A percentile compares a stretch with the other conserved stretches of the same genome.
These are phyloP conservation scores for Leccinum huronense DNA, from an alignment of 1,284 basidiomycete species.

Conservation along the genomic window DNA sequence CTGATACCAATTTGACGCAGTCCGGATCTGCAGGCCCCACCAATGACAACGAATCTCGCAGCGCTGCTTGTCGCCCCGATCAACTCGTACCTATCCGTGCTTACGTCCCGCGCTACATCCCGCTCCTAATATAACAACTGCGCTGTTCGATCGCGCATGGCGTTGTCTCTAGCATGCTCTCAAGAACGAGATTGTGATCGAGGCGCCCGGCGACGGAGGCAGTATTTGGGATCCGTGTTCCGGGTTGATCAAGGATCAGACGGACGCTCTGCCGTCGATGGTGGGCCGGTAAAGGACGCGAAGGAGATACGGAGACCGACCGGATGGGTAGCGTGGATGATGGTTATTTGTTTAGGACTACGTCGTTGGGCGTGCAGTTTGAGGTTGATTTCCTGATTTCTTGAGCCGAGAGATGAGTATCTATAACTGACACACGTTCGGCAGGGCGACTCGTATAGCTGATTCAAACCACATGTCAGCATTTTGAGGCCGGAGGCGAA, in stretches of 20 bases:
- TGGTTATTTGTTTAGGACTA: conserved; percentile 84
- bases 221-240: conserved; percentile 93
- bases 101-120: conserved; percentile 76
- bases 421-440: conserved; percentile 1
- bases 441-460: conserved; percentile 47
- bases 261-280: conserved; percentile 51
- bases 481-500: conserved; percentile 89
- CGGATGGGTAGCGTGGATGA: conserved; percentile 96
- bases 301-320: conserved; percentile 58
- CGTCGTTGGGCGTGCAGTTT: conserved; percentile 82
- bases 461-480: conserved; percentile 81
- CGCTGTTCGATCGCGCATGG: conserved; percentile 89
- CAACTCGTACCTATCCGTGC: conserved; percentile 85
- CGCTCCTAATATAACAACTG: conserved; percentile 79
- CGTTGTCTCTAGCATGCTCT: conserved; percentile 87
- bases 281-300: conserved; percentile 27
- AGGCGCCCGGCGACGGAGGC: conserved; percentile 86
- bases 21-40: conserved; percentile 82
- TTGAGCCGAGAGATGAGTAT: not conserved
- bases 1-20: conserved; percentile 38
- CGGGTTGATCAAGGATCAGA: conserved; percentile 87
- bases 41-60: conserved; percentile 86
- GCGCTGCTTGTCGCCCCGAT: conserved; percentile 88
- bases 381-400: conserved; percentile 52
- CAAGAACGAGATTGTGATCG: conserved; percentile 92